Evolutionary conservation across 2,329 filamentous ascomycete genomes (phyloP).

Genomic region (Hypoxylon sp.): DNA sequence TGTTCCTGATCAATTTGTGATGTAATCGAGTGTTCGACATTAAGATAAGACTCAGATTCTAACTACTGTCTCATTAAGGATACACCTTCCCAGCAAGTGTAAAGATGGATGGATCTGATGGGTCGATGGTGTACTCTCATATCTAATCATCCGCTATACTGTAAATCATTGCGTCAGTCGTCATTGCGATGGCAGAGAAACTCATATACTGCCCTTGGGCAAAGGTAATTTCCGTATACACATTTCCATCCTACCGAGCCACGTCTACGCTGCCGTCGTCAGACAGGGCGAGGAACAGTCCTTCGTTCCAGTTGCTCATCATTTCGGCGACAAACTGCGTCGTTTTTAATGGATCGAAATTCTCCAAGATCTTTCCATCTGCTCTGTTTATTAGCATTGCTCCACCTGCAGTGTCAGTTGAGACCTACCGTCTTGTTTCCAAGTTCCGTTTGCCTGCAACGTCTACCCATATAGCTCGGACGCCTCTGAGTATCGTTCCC

Average conservation of each 20-base stretch:
- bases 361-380: conserved; percentile 31
- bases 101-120: conserved; percentile 34
- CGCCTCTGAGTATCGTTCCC: conserved; percentile 26
- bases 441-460: conserved; percentile 30
- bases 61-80: conserved; percentile 22
- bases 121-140: conserved; percentile 37
- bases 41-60: neutral
- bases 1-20: no score
- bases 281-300: conserved; percentile 22
- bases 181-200: conserved; percentile 43
- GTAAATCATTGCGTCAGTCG: conserved; percentile 42
- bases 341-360: conserved; percentile 27
- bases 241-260: conserved; percentile 19
- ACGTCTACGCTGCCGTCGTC: conserved; percentile 24
- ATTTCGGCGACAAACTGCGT: conserved; percentile 37
- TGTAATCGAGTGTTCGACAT: no score
- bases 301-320: conserved; percentile 36
- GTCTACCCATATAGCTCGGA: conserved; percentile 28
- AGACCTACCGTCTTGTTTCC: conserved; percentile 34
- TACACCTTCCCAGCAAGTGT: conserved; percentile 39
- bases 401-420: no score
- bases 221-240: conserved; percentile 28
- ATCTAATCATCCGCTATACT: conserved; percentile 41
- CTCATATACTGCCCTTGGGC: conserved; percentile 33
- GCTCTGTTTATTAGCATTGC: conserved; percentile 8